Percentiles rank a stretch among this genome's conserved stretches.
These are phyloP conservation scores for Scedosporium apiospermum DNA, from an alignment of 2,329 filamentous ascomycete species.

Conservation along the genomic window DNA sequence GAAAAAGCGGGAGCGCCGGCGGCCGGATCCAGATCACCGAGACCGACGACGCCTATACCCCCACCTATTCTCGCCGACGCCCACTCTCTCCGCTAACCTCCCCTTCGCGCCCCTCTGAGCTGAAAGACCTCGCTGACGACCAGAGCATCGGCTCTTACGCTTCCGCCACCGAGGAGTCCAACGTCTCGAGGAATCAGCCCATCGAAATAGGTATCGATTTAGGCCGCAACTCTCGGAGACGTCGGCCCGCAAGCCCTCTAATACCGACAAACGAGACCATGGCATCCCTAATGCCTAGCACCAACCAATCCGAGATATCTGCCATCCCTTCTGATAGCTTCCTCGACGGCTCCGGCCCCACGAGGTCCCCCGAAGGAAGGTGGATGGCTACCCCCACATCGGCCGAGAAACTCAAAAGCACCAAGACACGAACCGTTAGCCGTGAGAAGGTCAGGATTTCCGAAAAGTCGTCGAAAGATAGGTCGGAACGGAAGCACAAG, in stretches of 20 bases:
- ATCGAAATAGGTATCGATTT: constrained; percentile 80
- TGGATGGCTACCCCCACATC: constrained; percentile 7
- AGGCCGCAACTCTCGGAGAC: constrained; percentile 30
- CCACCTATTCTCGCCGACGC: constrained; percentile 43
- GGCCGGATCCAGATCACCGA: constrained; percentile 85
- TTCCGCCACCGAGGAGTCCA: constrained; percentile 71
- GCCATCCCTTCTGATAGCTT: constrained; percentile 56
- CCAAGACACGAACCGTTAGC: constrained; percentile 32
- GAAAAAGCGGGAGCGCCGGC: constrained; percentile 29
- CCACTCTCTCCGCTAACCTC: constrained; percentile 35
- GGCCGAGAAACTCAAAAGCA: constrained; percentile 22
- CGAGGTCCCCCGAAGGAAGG: constrained; percentile 18
- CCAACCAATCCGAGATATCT: constrained; percentile 73
- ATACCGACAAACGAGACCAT: constrained; percentile 45
- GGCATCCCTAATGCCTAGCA: constrained; percentile 52
- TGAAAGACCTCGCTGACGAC: constrained; percentile 49
- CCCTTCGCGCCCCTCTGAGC: constrained; percentile 26
- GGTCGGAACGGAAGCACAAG: constrained; percentile 36
- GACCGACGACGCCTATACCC: constrained; percentile 63
- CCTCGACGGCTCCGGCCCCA: constrained; percentile 45
- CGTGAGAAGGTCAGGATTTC: constrained; percentile 31
- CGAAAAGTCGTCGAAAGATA: constrained; percentile 32
- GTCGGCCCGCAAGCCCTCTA: constrained; percentile 58
- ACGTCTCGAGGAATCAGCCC: constrained; percentile 58
- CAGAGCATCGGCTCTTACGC: constrained; percentile 64